phyloP scores from a whole-genome alignment of 805 yeast species.

The Sugiyamaella chiloensis region DNA sequence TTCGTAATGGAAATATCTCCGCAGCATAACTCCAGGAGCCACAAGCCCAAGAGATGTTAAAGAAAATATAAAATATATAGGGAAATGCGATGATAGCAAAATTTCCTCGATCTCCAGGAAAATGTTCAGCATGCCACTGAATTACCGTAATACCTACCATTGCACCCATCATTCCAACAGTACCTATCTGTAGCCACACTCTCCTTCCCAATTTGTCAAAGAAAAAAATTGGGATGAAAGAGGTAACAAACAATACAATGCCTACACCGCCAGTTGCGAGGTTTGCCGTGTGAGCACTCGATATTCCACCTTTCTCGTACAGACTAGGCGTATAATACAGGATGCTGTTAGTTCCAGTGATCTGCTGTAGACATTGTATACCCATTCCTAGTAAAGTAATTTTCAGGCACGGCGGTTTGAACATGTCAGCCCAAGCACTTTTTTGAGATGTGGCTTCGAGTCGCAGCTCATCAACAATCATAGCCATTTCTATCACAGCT shows the following conservation, averaged over 20 bases:
- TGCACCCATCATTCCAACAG: constrained; percentile 15
- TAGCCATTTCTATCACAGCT: constrained; percentile 12
- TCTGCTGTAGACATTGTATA: constrained; percentile 23
- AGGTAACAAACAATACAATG: constrained; percentile 43
- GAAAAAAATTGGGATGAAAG: constrained; percentile 46
- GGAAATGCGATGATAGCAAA: constrained; percentile 15
- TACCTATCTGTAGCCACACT: constrained; percentile 43
- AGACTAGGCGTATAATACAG: constrained; percentile 47
- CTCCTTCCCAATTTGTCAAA: constrained; percentile 60
- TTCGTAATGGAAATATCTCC: constrained; percentile 57
- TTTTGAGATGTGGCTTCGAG: constrained; percentile 4
- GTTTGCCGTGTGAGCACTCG: constrained; percentile 43
- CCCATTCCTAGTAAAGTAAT: constrained; percentile 12
- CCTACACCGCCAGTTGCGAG: constrained; percentile 39
- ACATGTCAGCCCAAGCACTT: constrained; percentile 12
- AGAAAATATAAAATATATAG: constrained; percentile 11
- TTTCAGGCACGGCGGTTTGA: constrained; percentile 10
- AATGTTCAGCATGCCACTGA: constrained; percentile 15
- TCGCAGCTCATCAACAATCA: constrained; percentile 10
- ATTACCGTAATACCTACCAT: constrained; percentile 15
- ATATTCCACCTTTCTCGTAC: constrained; percentile 43
- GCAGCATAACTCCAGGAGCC: constrained; percentile 43
- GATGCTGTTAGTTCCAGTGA: constrained; percentile 46
- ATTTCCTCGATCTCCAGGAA: constrained; percentile 13
- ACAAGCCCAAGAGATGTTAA: constrained; percentile 14